Evolutionary conservation across 164 flowering plant species (phyloP), one percentile per base, ranked within the genome.

Genomic region (Platanus orientalis): DNA sequence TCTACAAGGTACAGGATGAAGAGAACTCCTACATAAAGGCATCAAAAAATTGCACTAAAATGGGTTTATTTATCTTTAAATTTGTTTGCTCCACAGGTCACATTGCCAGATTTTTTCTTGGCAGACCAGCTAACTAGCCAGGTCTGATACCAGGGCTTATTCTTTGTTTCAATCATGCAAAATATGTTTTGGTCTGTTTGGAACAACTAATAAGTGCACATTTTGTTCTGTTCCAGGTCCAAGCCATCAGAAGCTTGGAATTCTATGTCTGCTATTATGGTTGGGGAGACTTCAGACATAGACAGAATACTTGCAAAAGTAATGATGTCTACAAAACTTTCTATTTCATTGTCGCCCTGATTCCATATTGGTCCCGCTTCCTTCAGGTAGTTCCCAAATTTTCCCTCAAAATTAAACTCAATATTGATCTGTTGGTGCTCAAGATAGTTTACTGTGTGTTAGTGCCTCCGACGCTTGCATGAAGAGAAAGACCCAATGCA

Each of bases 201-300:
- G 51, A 48, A 5, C n/a, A 42, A 42, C 47, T 13, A 48, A 20
- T 6, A 48, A 20, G 16, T 9, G 9, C 16, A 6, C 11, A 42
- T 42, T 42, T 54, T 62, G 45, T 17, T 32, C 20, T 61, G 20
- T 59, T 63, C 30, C 84, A 88, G 92, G 88, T 90, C 45, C 90
- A 90, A 45, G 85, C 94, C 32, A 56, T 90, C 48, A 79, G 97
- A 58, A 81, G 83, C 61, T 57, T 88, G 40, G 77, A 80, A 64
- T 86, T 86, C 67, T 90, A 88, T 47, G 47, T 86, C 24, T 90
- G 95, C 67, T 88, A 90, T 69, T 90, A 90, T 69, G 84, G 76
- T 1, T 79, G 86, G 85, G 92, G 88, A 29, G 73, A 83, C 61
- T 83, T 71, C 73, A 75, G 36, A 53, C 71, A 7, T 11, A 79